These are phyloP conservation scores for Pseudopyrenochaeta lycopersici DNA, from an alignment of 2,329 filamentous ascomycete genomes.

Conservation along the genomic window DNA sequence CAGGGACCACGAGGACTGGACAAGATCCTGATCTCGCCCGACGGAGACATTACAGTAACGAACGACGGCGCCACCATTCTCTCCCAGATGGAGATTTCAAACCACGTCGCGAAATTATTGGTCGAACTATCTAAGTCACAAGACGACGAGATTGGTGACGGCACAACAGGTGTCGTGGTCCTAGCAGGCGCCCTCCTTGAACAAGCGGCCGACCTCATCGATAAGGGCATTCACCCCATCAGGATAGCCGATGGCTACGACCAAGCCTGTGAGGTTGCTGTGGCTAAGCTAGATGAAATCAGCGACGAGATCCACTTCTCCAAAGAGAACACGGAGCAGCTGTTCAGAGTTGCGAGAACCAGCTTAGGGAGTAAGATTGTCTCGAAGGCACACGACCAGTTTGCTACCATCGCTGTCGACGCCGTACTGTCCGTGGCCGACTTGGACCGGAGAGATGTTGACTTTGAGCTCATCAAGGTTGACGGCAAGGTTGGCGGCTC, in stretches of 20 bases:
- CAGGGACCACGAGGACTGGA: constrained; percentile 91
- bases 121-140: constrained; percentile 98
- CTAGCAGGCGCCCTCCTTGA: constrained; percentile 93
- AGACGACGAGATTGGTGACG: constrained; percentile 98
- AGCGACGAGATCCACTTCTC: constrained; percentile 90
- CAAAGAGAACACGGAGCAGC: constrained; percentile 80
- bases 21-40: constrained; percentile 98
- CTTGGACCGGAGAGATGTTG: constrained; percentile 93
- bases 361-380: constrained; percentile 99
- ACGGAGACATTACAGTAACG: constrained; percentile 98
- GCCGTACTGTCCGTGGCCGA: constrained; percentile 97
- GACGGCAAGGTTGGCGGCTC: constrained; percentile 97
- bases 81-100: constrained; percentile 97
- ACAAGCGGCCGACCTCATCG: constrained; percentile 96
- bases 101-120: constrained; percentile 96
- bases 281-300: constrained; percentile 90
- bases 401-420: constrained; percentile 95
- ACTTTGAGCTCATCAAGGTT: constrained; percentile 99
- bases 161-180: constrained; percentile 96
- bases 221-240: constrained; percentile 99
- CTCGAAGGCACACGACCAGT: constrained; percentile 98
- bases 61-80: constrained; percentile 99
- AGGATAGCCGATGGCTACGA: constrained; percentile 98
- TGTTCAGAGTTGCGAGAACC: constrained; percentile 94
- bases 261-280: constrained; percentile 94